Percentiles rank a stretch among this genome's conserved stretches.
phyloP scores from a whole-genome alignment of 441 rosid genomes.

The Populus tomentosa region DNA sequence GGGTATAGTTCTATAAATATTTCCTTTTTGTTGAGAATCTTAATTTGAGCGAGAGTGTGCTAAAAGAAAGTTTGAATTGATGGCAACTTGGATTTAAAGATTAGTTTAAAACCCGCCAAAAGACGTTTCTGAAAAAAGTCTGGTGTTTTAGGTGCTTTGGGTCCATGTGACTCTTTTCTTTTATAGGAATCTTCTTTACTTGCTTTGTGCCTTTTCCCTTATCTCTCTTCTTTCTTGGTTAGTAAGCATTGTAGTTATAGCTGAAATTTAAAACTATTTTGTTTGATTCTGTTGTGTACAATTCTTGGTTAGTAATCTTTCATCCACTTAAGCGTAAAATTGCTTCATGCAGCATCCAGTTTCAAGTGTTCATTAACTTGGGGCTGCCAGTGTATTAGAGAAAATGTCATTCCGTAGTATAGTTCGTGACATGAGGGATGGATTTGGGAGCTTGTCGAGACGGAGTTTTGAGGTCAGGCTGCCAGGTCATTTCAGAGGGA shows the following conservation, averaged over 20 bases:
- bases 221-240: conserved; percentile 27
- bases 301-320: conserved; percentile 7
- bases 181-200: conserved; percentile 53
- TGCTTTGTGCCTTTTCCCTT: conserved; percentile 39
- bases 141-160: conserved; percentile 41
- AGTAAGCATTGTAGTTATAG: conserved; percentile 26
- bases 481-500: conserved; percentile 57
- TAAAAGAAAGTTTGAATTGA: conserved; percentile 13
- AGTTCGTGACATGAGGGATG: conserved; percentile 88
- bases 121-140: conserved; percentile 39
- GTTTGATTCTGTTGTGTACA: conserved; percentile 23
- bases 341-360: conserved; percentile 8
- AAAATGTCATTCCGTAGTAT: conserved; percentile 90
- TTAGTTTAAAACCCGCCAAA: conserved; percentile 33
- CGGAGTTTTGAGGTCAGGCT: conserved; percentile 84
- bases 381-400: conserved; percentile 10
- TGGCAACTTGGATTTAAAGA: conserved; percentile 13
- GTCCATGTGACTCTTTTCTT: conserved; percentile 48
- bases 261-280: conserved; percentile 15
- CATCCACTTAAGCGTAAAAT: conserved; percentile 17
- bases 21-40: conserved; percentile 23
- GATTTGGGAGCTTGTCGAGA: conserved; percentile 83
- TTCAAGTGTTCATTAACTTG: conserved; percentile 11
- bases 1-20: background rate
- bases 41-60: conserved; percentile 18